phyloP scores from a whole-genome alignment of 2,329 filamentous ascomycete species.

The Talaromyces sp. region DNA sequence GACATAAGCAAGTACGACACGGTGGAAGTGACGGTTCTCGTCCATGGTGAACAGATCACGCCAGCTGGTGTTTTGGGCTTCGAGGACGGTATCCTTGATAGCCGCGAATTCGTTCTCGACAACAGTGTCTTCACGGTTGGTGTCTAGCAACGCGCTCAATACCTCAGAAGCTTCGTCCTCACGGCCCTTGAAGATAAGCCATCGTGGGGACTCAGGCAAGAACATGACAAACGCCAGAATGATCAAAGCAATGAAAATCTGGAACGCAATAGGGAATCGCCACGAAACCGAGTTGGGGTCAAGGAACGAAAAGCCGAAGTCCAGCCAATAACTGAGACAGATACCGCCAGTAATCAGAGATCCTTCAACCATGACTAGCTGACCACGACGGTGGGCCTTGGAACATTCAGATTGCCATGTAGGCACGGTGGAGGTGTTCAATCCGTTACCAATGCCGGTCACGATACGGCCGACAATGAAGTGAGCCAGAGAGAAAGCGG shows the following conservation, averaged over 20 bases:
- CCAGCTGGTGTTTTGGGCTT: constrained; percentile 53
- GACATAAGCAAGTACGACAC: constrained; percentile 54
- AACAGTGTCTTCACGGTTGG: constrained; percentile 44
- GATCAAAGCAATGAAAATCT: constrained; percentile 55
- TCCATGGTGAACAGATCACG: constrained; percentile 58
- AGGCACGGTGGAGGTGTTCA: constrained; percentile 53
- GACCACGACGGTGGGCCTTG: constrained; percentile 50
- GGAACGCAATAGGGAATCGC: constrained; percentile 58
- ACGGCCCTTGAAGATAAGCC: constrained; percentile 56
- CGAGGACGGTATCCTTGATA: constrained; percentile 53
- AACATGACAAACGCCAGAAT: constrained; percentile 49
- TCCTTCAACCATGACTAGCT: constrained; percentile 54
- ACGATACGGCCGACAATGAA: constrained; percentile 53
- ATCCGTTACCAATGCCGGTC: constrained; percentile 52
- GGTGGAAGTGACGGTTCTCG: constrained; percentile 56
- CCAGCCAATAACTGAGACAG: constrained; percentile 51
- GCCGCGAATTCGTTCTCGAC: constrained; percentile 49
- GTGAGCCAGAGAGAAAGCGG: constrained; percentile 48
- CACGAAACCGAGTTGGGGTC: constrained; percentile 49
- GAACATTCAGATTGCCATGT: constrained; percentile 53
- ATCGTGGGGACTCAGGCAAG: constrained; percentile 58
- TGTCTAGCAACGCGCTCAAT: constrained; percentile 47
- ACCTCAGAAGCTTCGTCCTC: constrained; percentile 52
- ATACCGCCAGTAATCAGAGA: constrained; percentile 52
- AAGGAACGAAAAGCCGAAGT: constrained; percentile 53